Percentiles rank a stretch among this genome's conserved stretches.
These are phyloP conservation scores for Hymenoscyphus linearis DNA, from an alignment of 2,329 filamentous ascomycete genomes.

Conservation along the genomic window DNA sequence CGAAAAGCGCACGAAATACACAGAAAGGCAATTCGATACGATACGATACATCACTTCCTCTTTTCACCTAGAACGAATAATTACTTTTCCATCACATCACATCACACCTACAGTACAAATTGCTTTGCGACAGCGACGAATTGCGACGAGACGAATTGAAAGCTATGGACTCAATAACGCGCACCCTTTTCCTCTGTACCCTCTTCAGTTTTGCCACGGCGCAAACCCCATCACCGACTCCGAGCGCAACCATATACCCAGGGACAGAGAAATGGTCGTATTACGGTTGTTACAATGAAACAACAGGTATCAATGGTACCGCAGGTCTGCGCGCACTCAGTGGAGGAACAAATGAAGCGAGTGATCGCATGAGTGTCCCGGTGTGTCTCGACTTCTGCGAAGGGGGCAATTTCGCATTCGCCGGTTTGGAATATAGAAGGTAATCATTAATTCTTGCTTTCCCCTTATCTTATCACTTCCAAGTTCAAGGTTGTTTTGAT, in stretches of 20 bases:
- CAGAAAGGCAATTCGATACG: too few relatives aligned
- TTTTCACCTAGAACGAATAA: too few relatives aligned
- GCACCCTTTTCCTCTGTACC: neutral
- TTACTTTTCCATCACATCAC: too few relatives aligned
- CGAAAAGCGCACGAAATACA: neutral
- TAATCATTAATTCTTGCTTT: conserved; percentile 9
- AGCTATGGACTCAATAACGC: neutral
- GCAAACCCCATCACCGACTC: neutral
- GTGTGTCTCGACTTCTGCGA: conserved; percentile 23
- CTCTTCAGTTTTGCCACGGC: neutral
- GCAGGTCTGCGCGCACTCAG: conserved; percentile 19
- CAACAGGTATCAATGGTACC: conserved; percentile 23
- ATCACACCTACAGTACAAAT: too few relatives aligned
- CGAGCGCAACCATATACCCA: conserved; percentile 15
- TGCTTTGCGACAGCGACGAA: neutral
- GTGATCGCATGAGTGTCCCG: conserved; percentile 24
- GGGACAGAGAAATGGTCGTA: conserved; percentile 25
- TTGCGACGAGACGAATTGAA: too few relatives aligned
- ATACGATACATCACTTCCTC: too few relatives aligned
- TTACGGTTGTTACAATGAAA: conserved; percentile 38
- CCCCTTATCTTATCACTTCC: neutral
- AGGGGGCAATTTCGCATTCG: conserved; percentile 17
- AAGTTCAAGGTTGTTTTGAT: neutral
- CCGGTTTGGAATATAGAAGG: conserved; percentile 29
- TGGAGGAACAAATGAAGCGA: conserved; percentile 14